Percentiles rank a stretch among this genome's conserved stretches.
Conservation (phyloP, 2,329 filamentous ascomycete genomes). For the Monosporascus sp. region DNA sequence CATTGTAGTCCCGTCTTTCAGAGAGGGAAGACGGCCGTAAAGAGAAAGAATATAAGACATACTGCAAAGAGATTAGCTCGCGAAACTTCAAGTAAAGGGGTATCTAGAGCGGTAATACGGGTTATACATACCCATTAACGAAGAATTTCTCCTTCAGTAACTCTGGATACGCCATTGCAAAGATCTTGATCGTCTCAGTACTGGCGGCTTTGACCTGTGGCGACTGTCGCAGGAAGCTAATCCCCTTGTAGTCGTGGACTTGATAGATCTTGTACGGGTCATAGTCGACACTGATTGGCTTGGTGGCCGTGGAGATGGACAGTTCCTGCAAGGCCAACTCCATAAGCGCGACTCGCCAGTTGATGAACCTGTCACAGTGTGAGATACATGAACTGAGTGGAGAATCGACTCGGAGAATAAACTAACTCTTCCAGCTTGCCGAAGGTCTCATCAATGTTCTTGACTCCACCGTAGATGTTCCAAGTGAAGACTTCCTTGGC, state of each 20-base stretch:
- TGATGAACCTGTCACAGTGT: constrained; percentile 61
- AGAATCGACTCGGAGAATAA: not conserved
- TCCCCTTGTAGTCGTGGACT: constrained; percentile 86
- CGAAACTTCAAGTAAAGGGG: not conserved
- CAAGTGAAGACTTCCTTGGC: constrained; percentile 70
- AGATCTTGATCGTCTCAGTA: constrained; percentile 74
- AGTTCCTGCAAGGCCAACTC: constrained; percentile 76
- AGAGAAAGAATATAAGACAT: not conserved
- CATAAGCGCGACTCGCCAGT: constrained; percentile 88
- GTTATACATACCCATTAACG: constrained; percentile 52
- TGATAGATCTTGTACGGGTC: constrained; percentile 91
- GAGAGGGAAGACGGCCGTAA: not conserved
- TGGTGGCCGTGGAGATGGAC: constrained; percentile 61
- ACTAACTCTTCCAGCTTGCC: constrained; percentile 73
- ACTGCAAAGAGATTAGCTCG: not conserved
- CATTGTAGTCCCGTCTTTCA: too few relatives aligned
- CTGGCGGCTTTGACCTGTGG: constrained; percentile 69
- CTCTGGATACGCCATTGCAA: constrained; percentile 82
- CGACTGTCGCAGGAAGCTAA: constrained; percentile 81
- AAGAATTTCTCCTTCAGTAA: constrained; percentile 90
- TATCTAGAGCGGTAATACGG: not conserved
- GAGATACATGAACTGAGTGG: constrained; percentile 1
- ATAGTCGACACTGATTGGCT: constrained; percentile 64
- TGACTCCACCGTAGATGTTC: constrained; percentile 89
- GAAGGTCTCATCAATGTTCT: constrained; percentile 76